Base-by-base conservation (phyloP, 495 filamentous ascomycete genomes). In the Daldinia concentrica region DNA sequence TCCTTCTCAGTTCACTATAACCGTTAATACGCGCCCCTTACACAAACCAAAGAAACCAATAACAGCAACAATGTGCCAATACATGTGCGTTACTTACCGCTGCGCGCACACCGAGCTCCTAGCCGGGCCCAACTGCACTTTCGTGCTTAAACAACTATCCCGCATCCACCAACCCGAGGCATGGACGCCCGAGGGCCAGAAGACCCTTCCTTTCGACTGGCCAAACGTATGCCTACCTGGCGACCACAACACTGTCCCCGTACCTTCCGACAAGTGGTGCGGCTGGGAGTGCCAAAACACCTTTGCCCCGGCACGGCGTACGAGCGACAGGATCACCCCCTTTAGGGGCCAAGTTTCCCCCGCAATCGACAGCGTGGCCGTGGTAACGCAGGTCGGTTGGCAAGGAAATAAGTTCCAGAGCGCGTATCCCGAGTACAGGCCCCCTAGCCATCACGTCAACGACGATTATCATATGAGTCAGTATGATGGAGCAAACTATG, bases 11-110 rank as follows among this genome's bases (percentile, higher is more conserved):
- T 36, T 19, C 2, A 11, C 9, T 1, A 22, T 3, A 8, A 48
- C 3, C 0, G 14, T 24, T 14, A 48, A 22, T 48, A 24, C 8
- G 22, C 22, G 2, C 41, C 7, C 5, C 11, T 9, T 19, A n/a
- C 26, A 0, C 50, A 15, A 30, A 24, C 43, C 54, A 57, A 64
- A 56, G 26, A 45, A n/a, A 29, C 22, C 6, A 45, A 4, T 24
- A 45, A 41, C 9, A 26, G n/a, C 6, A 41, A 64, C 6, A 39
- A 81, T 81, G 79, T 81, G 79, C 52, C 22, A 67, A 8, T 81
- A 79, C 71, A 66, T 62, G 34, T 17, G 11, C 6, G 45, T 78
- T 15, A 64, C 62, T 9, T 66, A 41, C 27, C 74, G 73, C 36
- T 81, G 79, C 62, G 61, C 62, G 0, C 79, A 81, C 69, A 22